Evolutionary conservation across 495 filamentous ascomycete genomes (phyloP), one percentile per base, ranked within the genome.

Genomic region (Pseudomonodictys pantanalensis): DNA sequence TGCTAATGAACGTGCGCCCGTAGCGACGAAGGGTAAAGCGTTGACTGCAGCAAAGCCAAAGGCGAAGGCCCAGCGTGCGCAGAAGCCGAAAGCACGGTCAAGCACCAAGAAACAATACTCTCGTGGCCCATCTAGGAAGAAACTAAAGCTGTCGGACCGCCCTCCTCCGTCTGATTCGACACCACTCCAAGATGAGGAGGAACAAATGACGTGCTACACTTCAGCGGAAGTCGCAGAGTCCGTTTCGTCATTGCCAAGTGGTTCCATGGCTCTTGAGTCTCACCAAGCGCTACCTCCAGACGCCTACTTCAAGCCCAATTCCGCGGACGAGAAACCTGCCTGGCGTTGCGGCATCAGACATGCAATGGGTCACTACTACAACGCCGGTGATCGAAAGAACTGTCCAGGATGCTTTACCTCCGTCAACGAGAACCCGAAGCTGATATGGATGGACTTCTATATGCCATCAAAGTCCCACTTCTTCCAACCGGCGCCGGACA

Each of bases 261-360:
- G 48, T 8, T 60, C 57, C 8, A 25, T n/a, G 10, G 54, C 49
- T n/a, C 32, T 53, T 7, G 49, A 52, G 17, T 49, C 26, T 29
- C 32, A 49, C 15, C 51, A 62, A 25, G 25, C 43, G 1, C 43
- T 62, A 3, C 59, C 59, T 6, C 15, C 20, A 7, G 30, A 35
- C 4, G 52, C 52, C 0, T 57, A 57, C 38, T 57, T 56, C 28
- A 45, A 56, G 52, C 2, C 7, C 18, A 46, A 24, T 35, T 20
- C 32, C 12, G 35, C 26, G 1, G 26, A 54, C 8, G 59, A 57
- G 25, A 23, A 51, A n/a, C 24, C 23, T 15, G 59, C 25, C 8
- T 62, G 59, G 59, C 45, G 52, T 22, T 62, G 59, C 25, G 59
- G 59, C 3, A 62, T 56, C 18, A 50, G 47, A 12, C 52, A 62